These are phyloP conservation scores for Thymus mandschuricus DNA, from an alignment of 257 asterid species.

Conservation along the genomic window DNA sequence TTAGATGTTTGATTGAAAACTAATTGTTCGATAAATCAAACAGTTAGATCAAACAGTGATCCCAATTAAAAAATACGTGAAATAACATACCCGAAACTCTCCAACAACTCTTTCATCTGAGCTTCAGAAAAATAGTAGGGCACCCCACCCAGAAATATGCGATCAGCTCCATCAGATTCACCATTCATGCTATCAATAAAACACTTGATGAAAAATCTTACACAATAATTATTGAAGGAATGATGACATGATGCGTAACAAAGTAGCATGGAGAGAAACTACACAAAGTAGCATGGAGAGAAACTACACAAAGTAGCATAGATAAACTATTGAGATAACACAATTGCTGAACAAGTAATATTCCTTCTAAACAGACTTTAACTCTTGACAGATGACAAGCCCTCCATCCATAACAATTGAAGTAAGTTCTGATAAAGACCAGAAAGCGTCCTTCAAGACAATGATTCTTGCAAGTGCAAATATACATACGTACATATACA, in stretches of 20 bases:
- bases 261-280: conserved; percentile 19
- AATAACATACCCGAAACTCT: conserved; percentile 56
- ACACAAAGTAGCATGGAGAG: conserved; percentile 14
- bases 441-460: too few species aligned
- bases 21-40: conserved; percentile 20
- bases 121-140: conserved; percentile 64
- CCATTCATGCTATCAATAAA: conserved; percentile 49
- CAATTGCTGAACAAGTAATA: not conserved
- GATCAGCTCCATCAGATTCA: conserved; percentile 56
- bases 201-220: conserved; percentile 18
- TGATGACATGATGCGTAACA: not conserved
- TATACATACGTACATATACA: too few species aligned
- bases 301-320: conserved; percentile 13
- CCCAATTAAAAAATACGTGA: not conserved
- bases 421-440: too few species aligned
- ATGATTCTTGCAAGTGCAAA: too few species aligned
- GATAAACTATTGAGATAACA: not conserved
- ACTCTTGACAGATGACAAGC: not conserved
- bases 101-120: conserved; percentile 61
- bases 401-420: too few species aligned
- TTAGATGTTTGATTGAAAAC: conserved; percentile 15
- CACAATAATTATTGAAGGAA: not conserved
- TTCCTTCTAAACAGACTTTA: conserved; percentile 1
- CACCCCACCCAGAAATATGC: conserved; percentile 63
- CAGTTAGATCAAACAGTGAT: conserved; percentile 16